Percentiles rank a stretch among this genome's conserved stretches.
phyloP scores from a whole-genome alignment of 352 stramenopile species.

The Phytophthora brassicae region DNA sequence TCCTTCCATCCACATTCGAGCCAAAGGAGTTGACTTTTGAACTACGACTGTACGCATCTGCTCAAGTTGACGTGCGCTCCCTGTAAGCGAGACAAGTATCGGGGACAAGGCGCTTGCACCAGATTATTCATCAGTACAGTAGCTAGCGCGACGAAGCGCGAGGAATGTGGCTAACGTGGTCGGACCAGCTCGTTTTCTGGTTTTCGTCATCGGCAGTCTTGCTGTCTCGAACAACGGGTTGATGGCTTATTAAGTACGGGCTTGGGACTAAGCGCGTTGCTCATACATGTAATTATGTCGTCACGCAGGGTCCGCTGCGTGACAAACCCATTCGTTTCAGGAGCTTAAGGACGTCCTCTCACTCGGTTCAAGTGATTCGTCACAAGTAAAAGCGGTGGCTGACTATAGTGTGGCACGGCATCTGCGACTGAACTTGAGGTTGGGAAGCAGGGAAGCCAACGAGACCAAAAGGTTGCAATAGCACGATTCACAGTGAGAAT shows the following conservation, averaged over 20 bases:
- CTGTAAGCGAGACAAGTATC: constrained; percentile 22
- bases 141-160: not conserved
- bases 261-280: not conserved
- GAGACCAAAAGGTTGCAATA: not conserved
- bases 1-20: constrained; percentile 80
- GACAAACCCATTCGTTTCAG: not conserved
- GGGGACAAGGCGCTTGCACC: too few relatives aligned
- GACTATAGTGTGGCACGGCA: constrained; percentile 1
- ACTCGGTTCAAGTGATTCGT: not conserved
- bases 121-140: too few relatives aligned
- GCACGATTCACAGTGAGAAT: constrained; percentile 17
- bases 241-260: not conserved
- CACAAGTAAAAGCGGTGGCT: constrained; percentile 5
- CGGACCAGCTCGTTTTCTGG: not conserved
- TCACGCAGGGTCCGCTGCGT: not conserved
- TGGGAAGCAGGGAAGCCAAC: not conserved
- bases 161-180: not conserved
- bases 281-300: too few relatives aligned
- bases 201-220: constrained; percentile 3
- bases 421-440: constrained; percentile 7
- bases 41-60: constrained; percentile 57
- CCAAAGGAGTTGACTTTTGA: constrained; percentile 58
- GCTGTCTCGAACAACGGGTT: not conserved
- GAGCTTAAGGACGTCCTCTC: not conserved
- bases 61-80: constrained; percentile 37